Conservation (phyloP, 2,329 filamentous ascomycete species). For the Cryphonectria carpinicola region DNA sequence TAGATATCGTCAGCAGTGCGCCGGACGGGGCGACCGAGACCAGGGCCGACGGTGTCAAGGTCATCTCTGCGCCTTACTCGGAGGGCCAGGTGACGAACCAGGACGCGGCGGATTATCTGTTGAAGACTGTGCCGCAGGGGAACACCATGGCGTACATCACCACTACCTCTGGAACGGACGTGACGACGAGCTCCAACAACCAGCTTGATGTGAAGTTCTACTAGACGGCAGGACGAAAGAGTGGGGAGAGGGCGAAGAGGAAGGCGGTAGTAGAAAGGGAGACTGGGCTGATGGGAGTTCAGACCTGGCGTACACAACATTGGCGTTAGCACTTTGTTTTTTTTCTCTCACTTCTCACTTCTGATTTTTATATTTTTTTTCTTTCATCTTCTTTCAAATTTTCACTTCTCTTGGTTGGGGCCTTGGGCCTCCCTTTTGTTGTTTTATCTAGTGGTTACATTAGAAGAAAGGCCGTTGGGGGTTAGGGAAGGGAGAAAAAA, state of each 20-base stretch:
- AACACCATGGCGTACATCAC: constrained; percentile 22
- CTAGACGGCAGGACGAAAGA: not conserved
- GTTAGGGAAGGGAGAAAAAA: not conserved
- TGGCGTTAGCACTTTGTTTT: not conserved
- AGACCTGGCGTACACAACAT: not conserved
- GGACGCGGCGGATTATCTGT: constrained; percentile 19
- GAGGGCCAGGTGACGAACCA: constrained; percentile 15
- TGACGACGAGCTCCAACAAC: constrained; percentile 24
- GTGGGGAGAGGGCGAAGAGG: too few species aligned
- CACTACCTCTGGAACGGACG: constrained; percentile 14
- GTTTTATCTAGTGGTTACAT: not conserved
- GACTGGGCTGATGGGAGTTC: not conserved
- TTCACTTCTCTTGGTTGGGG: constrained; percentile 1
- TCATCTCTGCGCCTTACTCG: constrained; percentile 22
- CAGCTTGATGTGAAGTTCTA: constrained; percentile 21
- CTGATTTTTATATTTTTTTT: not conserved
- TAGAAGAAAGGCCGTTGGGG: not conserved
- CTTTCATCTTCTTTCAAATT: not conserved
- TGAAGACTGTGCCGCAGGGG: constrained; percentile 3
- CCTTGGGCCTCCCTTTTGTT: not conserved
- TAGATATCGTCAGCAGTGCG: constrained; percentile 5
- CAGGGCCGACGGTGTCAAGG: constrained; percentile 18
- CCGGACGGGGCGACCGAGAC: constrained; percentile 16
- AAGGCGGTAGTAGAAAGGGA: not conserved
- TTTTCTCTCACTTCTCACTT: not conserved